These are phyloP conservation scores for Xylaria telfairii DNA, from an alignment of 495 filamentous ascomycete genomes.

Conservation along the genomic window DNA sequence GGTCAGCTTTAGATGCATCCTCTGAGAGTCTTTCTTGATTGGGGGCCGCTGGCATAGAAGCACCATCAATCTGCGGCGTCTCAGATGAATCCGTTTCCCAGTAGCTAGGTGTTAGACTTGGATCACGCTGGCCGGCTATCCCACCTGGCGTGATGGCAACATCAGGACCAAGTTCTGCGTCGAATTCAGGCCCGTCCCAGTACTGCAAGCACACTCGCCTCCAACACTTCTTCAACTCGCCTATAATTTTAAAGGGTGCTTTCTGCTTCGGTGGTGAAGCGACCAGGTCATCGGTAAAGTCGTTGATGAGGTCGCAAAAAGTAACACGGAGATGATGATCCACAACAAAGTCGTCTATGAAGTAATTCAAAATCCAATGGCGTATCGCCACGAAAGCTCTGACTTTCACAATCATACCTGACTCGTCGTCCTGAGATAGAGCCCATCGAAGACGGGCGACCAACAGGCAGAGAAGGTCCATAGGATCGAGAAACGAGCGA, in stretches of 20 bases:
- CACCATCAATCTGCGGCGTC: conserved; percentile 50
- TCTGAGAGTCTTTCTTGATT: conserved; percentile 51
- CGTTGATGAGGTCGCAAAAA: conserved; percentile 85
- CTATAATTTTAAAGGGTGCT: conserved; percentile 88
- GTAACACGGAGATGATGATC: conserved; percentile 76
- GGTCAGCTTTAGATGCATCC: conserved; percentile 56
- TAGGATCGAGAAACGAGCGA: conserved; percentile 78
- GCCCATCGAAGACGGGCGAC: conserved; percentile 89
- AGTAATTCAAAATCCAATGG: conserved; percentile 99
- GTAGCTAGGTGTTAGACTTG: conserved; percentile 54
- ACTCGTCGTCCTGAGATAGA: conserved; percentile 77
- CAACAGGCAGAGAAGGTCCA: conserved; percentile 79
- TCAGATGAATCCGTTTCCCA: conserved; percentile 47
- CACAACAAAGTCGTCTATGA: conserved; percentile 92
- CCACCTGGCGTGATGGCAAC: conserved; percentile 79
- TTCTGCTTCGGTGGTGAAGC: conserved; percentile 56
- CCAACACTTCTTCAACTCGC: conserved; percentile 97
- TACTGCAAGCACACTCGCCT: conserved; percentile 85
- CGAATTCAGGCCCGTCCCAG: conserved; percentile 76
- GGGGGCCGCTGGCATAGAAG: conserved; percentile 38
- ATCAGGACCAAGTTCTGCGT: conserved; percentile 63
- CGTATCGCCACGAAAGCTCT: conserved; percentile 94
- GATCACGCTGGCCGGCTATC: conserved; percentile 62
- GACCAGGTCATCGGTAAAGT: conserved; percentile 65
- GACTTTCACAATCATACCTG: conserved; percentile 89